Percentiles rank a stretch among this genome's conserved stretches.
These are phyloP conservation scores for Tuber microsphaerosporum DNA, from an alignment of 495 filamentous ascomycete genomes.

Conservation along the genomic window DNA sequence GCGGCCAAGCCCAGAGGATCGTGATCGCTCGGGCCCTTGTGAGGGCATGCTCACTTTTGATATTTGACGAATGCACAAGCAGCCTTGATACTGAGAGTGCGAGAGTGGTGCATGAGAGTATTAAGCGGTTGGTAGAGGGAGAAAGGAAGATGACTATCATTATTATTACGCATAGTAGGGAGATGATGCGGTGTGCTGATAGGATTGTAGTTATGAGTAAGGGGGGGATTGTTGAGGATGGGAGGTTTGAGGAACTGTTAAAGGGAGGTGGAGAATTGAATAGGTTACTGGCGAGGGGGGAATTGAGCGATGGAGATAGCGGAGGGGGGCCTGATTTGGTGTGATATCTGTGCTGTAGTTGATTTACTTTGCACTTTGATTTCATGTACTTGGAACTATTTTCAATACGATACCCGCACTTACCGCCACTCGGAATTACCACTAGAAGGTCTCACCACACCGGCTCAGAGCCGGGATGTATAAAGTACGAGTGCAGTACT, in stretches of 20 bases:
- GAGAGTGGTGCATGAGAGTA: slow-evolving; percentile 56
- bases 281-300: slow-evolving; percentile 19
- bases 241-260: slow-evolving; percentile 42
- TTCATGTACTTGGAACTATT: not conserved
- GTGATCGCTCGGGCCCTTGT: slow-evolving; percentile 75
- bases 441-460: not conserved
- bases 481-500: too few relatives aligned
- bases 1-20: slow-evolving; percentile 77
- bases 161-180: slow-evolving; percentile 67
- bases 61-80: slow-evolving; percentile 84
- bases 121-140: slow-evolving; percentile 50
- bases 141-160: slow-evolving; percentile 50
- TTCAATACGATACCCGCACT: not conserved
- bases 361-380: not conserved
- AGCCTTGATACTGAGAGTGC: slow-evolving; percentile 69
- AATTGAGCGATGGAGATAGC: not conserved
- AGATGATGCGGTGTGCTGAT: slow-evolving; percentile 65
- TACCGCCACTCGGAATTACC: not conserved
- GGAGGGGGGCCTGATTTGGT: not conserved
- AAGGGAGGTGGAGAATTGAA: slow-evolving; percentile 20
- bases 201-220: slow-evolving; percentile 67
- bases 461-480: not conserved
- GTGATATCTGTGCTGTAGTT: not conserved
- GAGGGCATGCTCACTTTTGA: slow-evolving; percentile 59
- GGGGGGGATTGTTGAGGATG: slow-evolving; percentile 58